Base-by-base conservation (phyloP, 2,329 filamentous ascomycete genomes). In the Ophiostoma triangulosporum region DNA sequence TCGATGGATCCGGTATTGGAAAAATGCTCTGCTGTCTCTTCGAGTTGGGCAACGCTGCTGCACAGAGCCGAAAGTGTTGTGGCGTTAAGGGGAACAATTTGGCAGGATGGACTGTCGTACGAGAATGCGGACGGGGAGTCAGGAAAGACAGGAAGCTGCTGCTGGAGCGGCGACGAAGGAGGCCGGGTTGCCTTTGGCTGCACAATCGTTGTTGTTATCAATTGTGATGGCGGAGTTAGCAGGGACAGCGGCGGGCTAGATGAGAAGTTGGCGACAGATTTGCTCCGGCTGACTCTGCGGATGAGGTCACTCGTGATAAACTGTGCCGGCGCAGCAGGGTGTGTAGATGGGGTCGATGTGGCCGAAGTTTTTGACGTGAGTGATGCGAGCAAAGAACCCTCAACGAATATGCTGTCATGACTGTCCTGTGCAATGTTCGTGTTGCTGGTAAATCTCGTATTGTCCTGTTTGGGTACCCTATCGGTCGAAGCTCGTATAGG, bases 1-100 rank as follows among this genome's bases (percentile, higher is more conserved):
- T 85, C 84, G 62, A 89, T 85, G 57, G 86, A 87, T 57, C 82
- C 86, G 54, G 81, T 83, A 70, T 78, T 77, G 60, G 83, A 86
- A 65, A 90, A 73, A 59, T 81, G 77, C 67, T 89, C 85, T 49
- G 86, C 86, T 11, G 81, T 83, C 59, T 84, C 81, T 67, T 91
- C 86, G 57, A 90, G 77, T 50, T 82, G 78, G 59, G 83, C 80
- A 57, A 90, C 81, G 69, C 84, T 88, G 64, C 43, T 46, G 43
- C 24, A 46, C 9, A 43, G 20, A 43, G 38, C 24, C 32, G 32
- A 26, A 12, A 40, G 36, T 9, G 36, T 22, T 40, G 36, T n/a
- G n/a, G n/a, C n/a, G n/a, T n/a, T n/a, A n/a, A n/a, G n/a, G n/a
- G n/a, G n/a, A n/a, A n/a, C n/a, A n/a, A n/a, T 75, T 79, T 55